Evolutionary conservation across 1,284 basidiomycete genomes (phyloP), one percentile per base, ranked within the genome.

Genomic region (Pascua guehoae): DNA sequence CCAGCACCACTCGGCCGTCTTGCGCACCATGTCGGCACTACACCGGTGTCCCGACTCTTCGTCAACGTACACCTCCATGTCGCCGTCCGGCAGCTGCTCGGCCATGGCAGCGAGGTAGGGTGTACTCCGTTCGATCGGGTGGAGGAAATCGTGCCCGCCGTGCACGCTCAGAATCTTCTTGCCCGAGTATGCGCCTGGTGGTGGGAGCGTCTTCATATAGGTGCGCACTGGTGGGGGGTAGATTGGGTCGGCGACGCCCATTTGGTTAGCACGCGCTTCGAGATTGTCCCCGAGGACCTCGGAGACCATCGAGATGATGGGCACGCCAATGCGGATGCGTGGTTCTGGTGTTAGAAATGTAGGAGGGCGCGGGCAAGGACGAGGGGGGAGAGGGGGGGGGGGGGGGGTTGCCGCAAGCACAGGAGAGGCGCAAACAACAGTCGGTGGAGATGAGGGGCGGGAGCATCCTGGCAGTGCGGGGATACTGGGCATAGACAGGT

Each of bases 111-210:
- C 53, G 24, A 54, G 16, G 7, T 46, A 7, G 4, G 47, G 48
- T 14, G n/a, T 14, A 10, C 47, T 39, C 1, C 47, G 37, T 66
- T 42, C 62, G 54, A 37, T 51, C 54, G 77, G 68, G 49, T 78
- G 66, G 41, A 73, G 56, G 14, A 49, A 59, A 58, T 81, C 79
- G 8, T 68, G 67, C 36, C 47, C 64, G 0, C 80, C 88, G 2
- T 85, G 84, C 7, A 90, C 71, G 1, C 87, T 82, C 5, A 89
- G 78, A n/a, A 91, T 81, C 67, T 83, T 84, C 76, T 88, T 89
- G 1, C 82, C 83, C 2, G 79, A 57, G 72, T 88, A 90, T n/a
- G 38, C 55, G n/a, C 51, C 51, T 8, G 65, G 60, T 8, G 75
- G 69, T 41, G 79, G 70, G 39, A 89, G 76, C 8, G 81, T 78